Conservation (phyloP, 768 basidiomycete genomes). For the Mycena epipterygia region DNA sequence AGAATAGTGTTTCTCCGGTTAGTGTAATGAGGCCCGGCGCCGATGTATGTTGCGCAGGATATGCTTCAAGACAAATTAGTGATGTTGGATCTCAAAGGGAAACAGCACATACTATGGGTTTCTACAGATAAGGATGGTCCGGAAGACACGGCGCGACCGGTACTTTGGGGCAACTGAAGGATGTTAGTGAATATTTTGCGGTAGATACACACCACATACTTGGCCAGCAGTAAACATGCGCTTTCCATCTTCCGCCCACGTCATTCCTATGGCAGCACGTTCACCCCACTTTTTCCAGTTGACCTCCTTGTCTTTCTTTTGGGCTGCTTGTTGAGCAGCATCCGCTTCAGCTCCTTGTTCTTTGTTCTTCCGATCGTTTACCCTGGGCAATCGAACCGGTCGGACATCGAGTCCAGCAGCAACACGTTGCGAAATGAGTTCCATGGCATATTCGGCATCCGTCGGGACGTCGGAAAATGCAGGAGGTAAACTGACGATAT, state of each 20-base stretch:
- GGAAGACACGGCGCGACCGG: neutral
- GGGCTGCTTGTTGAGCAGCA: slow-evolving; percentile 4
- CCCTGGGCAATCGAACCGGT: slow-evolving; percentile 44
- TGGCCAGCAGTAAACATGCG: slow-evolving; percentile 51
- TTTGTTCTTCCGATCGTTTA: slow-evolving; percentile 31
- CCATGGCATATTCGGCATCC: slow-evolving; percentile 80
- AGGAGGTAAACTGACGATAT: slow-evolving; percentile 56
- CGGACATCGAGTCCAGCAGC: slow-evolving; percentile 65
- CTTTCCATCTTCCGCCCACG: slow-evolving; percentile 57
- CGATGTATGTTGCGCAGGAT: slow-evolving; percentile 69
- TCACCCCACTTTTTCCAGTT: slow-evolving; percentile 73
- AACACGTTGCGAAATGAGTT: slow-evolving; percentile 72
- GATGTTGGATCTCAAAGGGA: neutral
- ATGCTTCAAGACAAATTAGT: slow-evolving; percentile 56
- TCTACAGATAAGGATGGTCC: slow-evolving; percentile 25
- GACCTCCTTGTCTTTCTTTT: slow-evolving; percentile 40
- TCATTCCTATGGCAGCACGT: slow-evolving; percentile 61
- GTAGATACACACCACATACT: slow-evolving; percentile 43
- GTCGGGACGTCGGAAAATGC: slow-evolving; percentile 70
- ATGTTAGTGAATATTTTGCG: neutral
- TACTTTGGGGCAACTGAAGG: slow-evolving; percentile 16
- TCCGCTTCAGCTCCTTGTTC: slow-evolving; percentile 9
- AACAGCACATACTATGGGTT: slow-evolving; percentile 51
- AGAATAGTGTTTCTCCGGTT: slow-evolving; percentile 61
- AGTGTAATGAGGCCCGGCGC: slow-evolving; percentile 73